These are phyloP conservation scores for Trichoderma asperelloides DNA, from an alignment of 495 filamentous ascomycete genomes.

Conservation along the genomic window DNA sequence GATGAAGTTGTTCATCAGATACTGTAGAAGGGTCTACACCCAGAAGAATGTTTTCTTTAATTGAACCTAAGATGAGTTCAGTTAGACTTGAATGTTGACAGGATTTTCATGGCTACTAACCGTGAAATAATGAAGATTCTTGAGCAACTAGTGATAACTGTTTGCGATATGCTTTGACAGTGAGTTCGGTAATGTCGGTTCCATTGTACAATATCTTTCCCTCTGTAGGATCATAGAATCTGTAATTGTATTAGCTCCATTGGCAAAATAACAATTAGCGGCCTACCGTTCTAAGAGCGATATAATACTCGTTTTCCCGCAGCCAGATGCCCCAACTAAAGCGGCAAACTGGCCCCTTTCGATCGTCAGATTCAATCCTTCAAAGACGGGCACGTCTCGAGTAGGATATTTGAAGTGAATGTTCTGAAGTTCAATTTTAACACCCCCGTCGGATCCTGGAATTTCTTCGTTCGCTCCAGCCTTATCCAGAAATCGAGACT, in stretches of 20 bases:
- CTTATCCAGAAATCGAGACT: no score
- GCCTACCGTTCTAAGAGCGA: conserved; percentile 32
- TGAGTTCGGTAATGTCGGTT: conserved; percentile 28
- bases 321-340: conserved; percentile 50
- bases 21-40: conserved; percentile 21
- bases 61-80: conserved; percentile 38
- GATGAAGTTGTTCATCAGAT: conserved; percentile 36
- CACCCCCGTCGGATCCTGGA: no score
- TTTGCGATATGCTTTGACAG: not conserved
- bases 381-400: conserved; percentile 33
- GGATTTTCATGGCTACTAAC: no score
- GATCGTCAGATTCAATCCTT: conserved; percentile 32
- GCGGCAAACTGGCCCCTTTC: conserved; percentile 39
- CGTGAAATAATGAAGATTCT: conserved; percentile 16
- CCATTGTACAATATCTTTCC: conserved; percentile 35
- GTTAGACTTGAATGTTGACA: not conserved
- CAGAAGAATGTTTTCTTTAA: conserved; percentile 41
- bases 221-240: no score
- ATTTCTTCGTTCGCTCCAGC: no score
- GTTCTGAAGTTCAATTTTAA: conserved; percentile 21
- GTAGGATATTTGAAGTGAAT: conserved; percentile 43
- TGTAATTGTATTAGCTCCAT: no score
- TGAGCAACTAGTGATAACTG: conserved; percentile 38
- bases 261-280: no score
- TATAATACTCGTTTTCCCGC: conserved; percentile 47